Evolutionary conservation across 495 filamentous ascomycete species (phyloP).

Genomic region (Penicillium desertorum): DNA sequence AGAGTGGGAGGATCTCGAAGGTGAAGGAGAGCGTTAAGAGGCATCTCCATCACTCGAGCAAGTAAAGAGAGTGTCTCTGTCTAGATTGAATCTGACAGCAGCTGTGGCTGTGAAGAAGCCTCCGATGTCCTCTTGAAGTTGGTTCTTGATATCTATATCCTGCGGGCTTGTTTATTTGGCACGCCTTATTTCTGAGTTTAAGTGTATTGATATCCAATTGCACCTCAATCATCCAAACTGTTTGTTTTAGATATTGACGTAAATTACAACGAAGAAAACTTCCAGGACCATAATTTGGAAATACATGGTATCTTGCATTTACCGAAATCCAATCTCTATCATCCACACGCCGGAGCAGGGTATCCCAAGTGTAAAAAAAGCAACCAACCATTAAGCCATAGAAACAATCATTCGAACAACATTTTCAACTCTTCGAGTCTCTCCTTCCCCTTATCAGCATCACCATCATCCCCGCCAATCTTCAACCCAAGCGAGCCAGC

Average conservation of each 20-base stretch:
- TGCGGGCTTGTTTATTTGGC: background rate
- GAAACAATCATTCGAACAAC: conserved; percentile 65
- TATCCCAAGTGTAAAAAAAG: background rate
- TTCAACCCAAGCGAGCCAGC: conserved; percentile 88
- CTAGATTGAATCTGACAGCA: background rate
- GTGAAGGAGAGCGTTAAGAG: conserved; percentile 37
- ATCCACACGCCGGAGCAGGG: background rate
- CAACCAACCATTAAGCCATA: background rate
- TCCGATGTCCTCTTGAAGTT: background rate
- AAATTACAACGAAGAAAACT: background rate
- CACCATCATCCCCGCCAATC: conserved; percentile 58
- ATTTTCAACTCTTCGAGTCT: conserved; percentile 93
- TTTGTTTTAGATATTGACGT: background rate
- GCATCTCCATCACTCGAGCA: conserved; percentile 25
- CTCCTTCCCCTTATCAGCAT: conserved; percentile 89
- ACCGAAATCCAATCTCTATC: background rate
- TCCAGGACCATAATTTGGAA: background rate
- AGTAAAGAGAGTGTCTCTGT: background rate
- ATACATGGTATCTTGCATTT: background rate
- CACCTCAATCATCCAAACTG: background rate
- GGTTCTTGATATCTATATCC: background rate
- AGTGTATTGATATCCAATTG: conserved; percentile 7
- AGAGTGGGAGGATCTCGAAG: conserved; percentile 21
- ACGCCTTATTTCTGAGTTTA: background rate
- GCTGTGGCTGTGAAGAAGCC: background rate